Evolutionary conservation across 2,329 filamentous ascomycete genomes (phyloP).

Genomic region (Berkeleyomyces basicola): DNA sequence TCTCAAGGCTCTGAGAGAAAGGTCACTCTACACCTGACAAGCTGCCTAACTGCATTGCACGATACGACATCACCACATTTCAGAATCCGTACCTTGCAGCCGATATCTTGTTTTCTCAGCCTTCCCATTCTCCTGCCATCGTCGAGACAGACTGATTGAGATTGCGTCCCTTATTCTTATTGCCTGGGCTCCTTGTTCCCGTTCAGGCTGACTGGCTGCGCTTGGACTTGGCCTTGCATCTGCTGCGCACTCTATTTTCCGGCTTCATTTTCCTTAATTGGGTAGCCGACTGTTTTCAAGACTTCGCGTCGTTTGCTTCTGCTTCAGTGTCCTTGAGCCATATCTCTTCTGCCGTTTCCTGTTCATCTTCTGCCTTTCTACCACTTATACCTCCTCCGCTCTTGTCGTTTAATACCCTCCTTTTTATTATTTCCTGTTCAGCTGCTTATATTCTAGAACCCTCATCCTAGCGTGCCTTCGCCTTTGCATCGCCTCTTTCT

Average conservation of each 20-base stretch:
- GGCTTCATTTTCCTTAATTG: background rate
- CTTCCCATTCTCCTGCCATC: background rate
- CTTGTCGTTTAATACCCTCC: background rate
- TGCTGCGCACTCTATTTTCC: background rate
- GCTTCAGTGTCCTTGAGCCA: background rate
- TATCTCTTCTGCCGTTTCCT: background rate
- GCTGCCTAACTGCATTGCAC: background rate
- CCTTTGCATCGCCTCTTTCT: constrained; percentile 11
- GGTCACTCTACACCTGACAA: background rate
- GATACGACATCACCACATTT: background rate
- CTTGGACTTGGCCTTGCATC: background rate
- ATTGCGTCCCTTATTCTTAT: background rate
- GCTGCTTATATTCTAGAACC: constrained; percentile 11
- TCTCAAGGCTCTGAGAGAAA: background rate
- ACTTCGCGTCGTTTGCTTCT: background rate
- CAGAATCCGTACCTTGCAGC: background rate
- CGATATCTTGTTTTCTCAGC: background rate
- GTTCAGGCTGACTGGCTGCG: background rate
- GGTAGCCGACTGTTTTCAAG: background rate
- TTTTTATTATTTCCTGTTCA: constrained; percentile 3
- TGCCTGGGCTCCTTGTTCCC: background rate
- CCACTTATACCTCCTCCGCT: background rate
- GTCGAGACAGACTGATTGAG: background rate
- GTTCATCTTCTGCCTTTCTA: background rate
- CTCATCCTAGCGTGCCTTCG: constrained; percentile 4